These are phyloP conservation scores for Clavulina sp. DNA, from an alignment of 768 basidiomycete genomes.

Conservation along the genomic window DNA sequence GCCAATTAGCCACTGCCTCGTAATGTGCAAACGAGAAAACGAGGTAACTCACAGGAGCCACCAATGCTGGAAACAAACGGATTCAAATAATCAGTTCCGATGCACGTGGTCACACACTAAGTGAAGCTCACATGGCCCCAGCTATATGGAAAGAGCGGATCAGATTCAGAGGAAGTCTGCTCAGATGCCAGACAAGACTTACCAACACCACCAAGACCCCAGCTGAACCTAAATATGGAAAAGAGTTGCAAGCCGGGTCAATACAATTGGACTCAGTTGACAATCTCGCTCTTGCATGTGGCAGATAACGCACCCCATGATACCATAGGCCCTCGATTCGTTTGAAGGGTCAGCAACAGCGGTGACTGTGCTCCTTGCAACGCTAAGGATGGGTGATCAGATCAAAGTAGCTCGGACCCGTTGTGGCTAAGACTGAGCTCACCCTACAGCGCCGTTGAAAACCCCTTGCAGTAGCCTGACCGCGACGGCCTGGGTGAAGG, in stretches of 20 bases:
- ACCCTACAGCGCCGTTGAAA: conserved; percentile 74
- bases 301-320: conserved; percentile 45
- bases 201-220: conserved; percentile 86
- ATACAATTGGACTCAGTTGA: not conserved
- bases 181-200: not conserved
- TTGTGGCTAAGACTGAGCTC: not conserved
- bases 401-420: not conserved
- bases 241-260: not conserved
- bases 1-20: conserved; percentile 10
- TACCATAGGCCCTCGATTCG: conserved; percentile 87
- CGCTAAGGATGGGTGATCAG: conserved; percentile 30
- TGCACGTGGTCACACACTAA: not conserved
- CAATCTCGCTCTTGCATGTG: not conserved
- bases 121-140: conserved; percentile 37
- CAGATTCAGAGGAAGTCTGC: not conserved
- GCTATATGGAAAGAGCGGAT: conserved; percentile 13
- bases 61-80: conserved; percentile 28
- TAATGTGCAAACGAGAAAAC: not conserved
- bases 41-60: conserved; percentile 44
- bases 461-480: conserved; percentile 82
- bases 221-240: conserved; percentile 47
- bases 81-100: not conserved
- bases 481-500: conserved; percentile 62
- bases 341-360: conserved; percentile 83
- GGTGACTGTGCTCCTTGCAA: conserved; percentile 75